Percentiles rank a stretch among this genome's conserved stretches.
These are phyloP conservation scores for Boletus bicolor DNA, from an alignment of 768 basidiomycete genomes.

Conservation along the genomic window DNA sequence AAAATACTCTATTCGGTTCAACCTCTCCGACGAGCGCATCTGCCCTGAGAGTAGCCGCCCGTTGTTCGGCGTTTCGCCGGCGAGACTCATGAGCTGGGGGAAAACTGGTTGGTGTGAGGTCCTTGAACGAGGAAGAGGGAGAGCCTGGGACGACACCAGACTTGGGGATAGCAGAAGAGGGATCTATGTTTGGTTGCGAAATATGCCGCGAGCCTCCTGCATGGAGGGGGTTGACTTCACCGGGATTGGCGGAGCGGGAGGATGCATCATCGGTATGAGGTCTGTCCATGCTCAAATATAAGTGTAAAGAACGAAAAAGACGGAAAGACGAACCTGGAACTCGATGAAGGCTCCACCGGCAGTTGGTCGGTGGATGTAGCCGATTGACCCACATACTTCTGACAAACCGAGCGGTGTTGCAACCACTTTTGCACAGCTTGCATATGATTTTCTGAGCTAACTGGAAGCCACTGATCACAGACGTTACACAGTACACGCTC, in stretches of 20 bases:
- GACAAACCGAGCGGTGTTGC: constrained; percentile 57
- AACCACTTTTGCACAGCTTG: constrained; percentile 65
- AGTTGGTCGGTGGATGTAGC: constrained; percentile 8
- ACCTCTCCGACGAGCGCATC: constrained; percentile 66
- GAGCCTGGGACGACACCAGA: constrained; percentile 25
- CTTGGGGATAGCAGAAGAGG: constrained; percentile 6
- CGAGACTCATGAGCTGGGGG: constrained; percentile 62
- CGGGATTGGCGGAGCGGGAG: constrained; percentile 31
- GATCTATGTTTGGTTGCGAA: constrained; percentile 9
- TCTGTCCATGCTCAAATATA: constrained; percentile 3
- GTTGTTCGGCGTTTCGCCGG: constrained; percentile 74
- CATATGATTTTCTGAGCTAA: constrained; percentile 58
- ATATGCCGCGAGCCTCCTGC: constrained; percentile 23
- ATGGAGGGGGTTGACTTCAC: constrained; percentile 15
- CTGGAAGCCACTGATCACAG: constrained; percentile 66
- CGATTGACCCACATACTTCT: constrained; percentile 29
- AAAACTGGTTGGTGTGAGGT: constrained; percentile 56
- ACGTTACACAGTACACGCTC: constrained; percentile 67
- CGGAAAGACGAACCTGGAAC: constrained; percentile 17
- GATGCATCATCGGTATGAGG: constrained; percentile 21
- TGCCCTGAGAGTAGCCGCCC: constrained; percentile 64
- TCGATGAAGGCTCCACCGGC: constrained; percentile 20
- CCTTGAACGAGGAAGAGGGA: constrained; percentile 47
- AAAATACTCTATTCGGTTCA: constrained; percentile 74
- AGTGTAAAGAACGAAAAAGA: constrained; percentile 4